Evolutionary conservation across 2,329 filamentous ascomycete species (phyloP).

Genomic region (Harringtonia lauricola): DNA sequence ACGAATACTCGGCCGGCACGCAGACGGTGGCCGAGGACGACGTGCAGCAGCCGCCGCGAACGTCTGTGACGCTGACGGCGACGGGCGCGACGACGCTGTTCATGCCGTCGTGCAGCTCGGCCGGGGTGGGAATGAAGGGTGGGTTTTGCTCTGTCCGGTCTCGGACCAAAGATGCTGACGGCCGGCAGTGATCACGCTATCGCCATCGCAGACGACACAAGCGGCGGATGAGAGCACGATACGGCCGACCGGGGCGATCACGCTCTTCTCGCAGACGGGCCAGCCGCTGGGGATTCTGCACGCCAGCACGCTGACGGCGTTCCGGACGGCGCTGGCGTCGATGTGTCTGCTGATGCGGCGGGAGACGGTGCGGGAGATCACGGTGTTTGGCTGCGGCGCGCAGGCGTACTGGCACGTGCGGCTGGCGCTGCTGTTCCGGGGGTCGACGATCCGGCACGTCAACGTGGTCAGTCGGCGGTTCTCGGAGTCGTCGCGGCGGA

Average conservation of each 20-base stretch:
- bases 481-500: slow-evolving; percentile 39
- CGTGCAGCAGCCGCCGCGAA: slow-evolving; percentile 45
- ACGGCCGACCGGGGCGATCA: slow-evolving; percentile 54
- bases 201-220: slow-evolving; percentile 24
- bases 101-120: slow-evolving; percentile 58
- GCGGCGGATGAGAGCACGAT: slow-evolving; percentile 22
- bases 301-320: slow-evolving; percentile 65
- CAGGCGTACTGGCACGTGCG: slow-evolving; percentile 95
- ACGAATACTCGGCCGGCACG: slow-evolving; percentile 50
- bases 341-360: slow-evolving; percentile 56
- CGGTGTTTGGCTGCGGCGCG: slow-evolving; percentile 77
- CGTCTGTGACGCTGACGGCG: slow-evolving; percentile 32
- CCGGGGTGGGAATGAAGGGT: slow-evolving; percentile 60
- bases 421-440: slow-evolving; percentile 64
- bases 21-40: slow-evolving; percentile 29
- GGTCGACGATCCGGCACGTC: slow-evolving; percentile 61
- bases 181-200: slow-evolving; percentile 49
- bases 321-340: slow-evolving; percentile 65
- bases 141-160: too few species aligned
- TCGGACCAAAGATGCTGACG: background rate
- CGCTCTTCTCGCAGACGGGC: slow-evolving; percentile 54
- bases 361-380: slow-evolving; percentile 59
- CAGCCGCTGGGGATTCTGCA: slow-evolving; percentile 57
- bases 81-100: slow-evolving; percentile 55
- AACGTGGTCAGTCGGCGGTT: slow-evolving; percentile 75